These are phyloP conservation scores for Pestalotiopsis fici DNA, from an alignment of 2,329 filamentous ascomycete species.

Conservation along the genomic window DNA sequence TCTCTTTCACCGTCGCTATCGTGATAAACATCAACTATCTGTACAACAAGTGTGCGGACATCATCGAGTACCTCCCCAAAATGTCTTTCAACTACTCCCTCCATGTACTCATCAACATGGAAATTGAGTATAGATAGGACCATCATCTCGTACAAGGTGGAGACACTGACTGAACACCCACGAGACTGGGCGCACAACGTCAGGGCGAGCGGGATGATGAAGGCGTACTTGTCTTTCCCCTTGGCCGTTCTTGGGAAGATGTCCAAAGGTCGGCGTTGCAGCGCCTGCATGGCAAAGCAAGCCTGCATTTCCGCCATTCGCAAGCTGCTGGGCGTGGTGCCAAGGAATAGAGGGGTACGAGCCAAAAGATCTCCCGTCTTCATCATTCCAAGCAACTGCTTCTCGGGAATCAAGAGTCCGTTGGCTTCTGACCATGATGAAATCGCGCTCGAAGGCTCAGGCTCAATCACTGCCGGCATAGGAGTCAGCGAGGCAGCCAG, in stretches of 20 bases:
- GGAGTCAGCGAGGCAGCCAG: neutral
- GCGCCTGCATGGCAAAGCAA: neutral
- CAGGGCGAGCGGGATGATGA: neutral
- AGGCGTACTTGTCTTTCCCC: neutral
- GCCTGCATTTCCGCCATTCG: neutral
- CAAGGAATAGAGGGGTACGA: neutral
- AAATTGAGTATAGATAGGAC: conserved; percentile 13
- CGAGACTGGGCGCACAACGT: neutral
- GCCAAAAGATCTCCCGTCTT: neutral
- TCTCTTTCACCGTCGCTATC: neutral
- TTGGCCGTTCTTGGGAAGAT: conserved; percentile 3
- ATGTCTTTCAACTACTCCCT: conserved; percentile 4
- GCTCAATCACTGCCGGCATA: neutral
- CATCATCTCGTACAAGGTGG: conserved; percentile 14
- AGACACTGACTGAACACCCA: neutral
- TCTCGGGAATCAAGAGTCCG: neutral
- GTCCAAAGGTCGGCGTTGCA: neutral
- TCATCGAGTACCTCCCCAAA: conserved; percentile 1
- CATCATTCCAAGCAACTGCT: neutral
- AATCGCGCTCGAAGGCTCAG: no score
- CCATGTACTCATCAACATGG: conserved; percentile 17
- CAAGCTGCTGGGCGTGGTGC: neutral
- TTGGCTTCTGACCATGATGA: neutral
- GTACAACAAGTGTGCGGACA: no score
- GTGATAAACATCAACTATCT: neutral